Conservation (phyloP, 768 basidiomycete species). For the Gloeophyllum trabeum region DNA sequence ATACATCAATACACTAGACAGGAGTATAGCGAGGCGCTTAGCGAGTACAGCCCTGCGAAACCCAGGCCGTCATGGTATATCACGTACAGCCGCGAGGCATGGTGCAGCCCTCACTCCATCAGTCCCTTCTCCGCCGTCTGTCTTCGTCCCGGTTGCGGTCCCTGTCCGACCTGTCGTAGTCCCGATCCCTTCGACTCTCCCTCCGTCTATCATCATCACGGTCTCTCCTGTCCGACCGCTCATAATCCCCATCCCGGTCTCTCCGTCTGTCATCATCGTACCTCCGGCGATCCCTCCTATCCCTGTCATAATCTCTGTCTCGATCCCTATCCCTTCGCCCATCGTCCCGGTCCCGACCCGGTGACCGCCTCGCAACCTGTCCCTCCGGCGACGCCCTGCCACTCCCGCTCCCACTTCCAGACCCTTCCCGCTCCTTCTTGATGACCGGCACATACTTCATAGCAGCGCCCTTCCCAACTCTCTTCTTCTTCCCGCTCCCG, state of each 20-base stretch:
- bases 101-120: too few relatives aligned
- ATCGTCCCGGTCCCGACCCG: conserved; percentile 16
- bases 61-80: too few relatives aligned
- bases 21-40: too few relatives aligned
- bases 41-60: too few relatives aligned
- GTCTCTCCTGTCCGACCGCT: conserved; percentile 10
- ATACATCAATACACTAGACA: too few relatives aligned
- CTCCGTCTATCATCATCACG: conserved; percentile 11
- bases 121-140: neutral
- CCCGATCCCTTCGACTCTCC: conserved; percentile 21
- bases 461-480: conserved; percentile 38
- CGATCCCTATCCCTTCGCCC: conserved; percentile 16
- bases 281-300: conserved; percentile 14
- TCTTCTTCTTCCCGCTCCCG: conserved; percentile 43
- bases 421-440: conserved; percentile 38
- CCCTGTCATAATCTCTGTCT: conserved; percentile 15
- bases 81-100: too few relatives aligned
- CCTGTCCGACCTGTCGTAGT: conserved; percentile 3
- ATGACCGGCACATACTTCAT: conserved; percentile 79
- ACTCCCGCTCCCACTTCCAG: conserved; percentile 5
- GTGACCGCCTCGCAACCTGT: conserved; percentile 19
- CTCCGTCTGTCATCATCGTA: conserved; percentile 20
- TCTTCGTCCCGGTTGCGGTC: neutral
- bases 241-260: conserved; percentile 14
- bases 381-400: conserved; percentile 10